Evolutionary conservation across 768 basidiomycete species (phyloP), one percentile per base, ranked within the genome.

Genomic region (Hericium coralloides): DNA sequence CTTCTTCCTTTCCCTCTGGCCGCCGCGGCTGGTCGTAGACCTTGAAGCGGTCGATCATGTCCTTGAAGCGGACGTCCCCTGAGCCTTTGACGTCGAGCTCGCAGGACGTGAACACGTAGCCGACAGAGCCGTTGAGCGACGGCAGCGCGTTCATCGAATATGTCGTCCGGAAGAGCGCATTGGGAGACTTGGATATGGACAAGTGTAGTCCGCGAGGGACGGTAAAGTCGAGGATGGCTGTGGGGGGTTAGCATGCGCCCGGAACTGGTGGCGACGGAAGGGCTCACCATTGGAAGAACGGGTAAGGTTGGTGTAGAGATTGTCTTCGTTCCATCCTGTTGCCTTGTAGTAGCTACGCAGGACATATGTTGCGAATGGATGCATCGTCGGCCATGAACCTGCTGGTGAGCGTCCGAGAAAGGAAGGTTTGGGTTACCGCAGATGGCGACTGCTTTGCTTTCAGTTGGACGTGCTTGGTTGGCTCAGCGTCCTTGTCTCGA

Each of bases 271-370:
- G 45, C 38, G 31, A 12, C 12, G 52, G 8, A 1, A 14, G 8
- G 39, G 64, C 68, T 36, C 58, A 95, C 93, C 89, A 72, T 81
- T 85, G 1, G 94, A 95, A 38, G 92, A 89, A 55, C 91, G 83
- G 1, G 92, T 97, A 47, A 98, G 65, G 62, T 95, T 92, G 2
- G 88, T 83, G 66, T 92, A 98, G 20, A 95, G 76, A 65, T 95
- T 95, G 71, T 98, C 95, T 68, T 95, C 92, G 64, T 93, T 94
- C 95, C 95, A 98, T 60, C 92, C 90, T 36, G 92, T 97, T n/a
- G 84, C 84, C 62, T 82, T 80, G 76, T 92, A 94, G 71, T 95
- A 98, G 69, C 79, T 86, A 60, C 88, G 86, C 38, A 98, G 76
- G 56, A 98, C 87, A 73, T 92, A 91, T 14, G 89, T 81, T 39